Percentiles rank a stretch among this genome's conserved stretches.
Conservation (phyloP, 305 asterid genomes). For the Nicotiana rustica region DNA sequence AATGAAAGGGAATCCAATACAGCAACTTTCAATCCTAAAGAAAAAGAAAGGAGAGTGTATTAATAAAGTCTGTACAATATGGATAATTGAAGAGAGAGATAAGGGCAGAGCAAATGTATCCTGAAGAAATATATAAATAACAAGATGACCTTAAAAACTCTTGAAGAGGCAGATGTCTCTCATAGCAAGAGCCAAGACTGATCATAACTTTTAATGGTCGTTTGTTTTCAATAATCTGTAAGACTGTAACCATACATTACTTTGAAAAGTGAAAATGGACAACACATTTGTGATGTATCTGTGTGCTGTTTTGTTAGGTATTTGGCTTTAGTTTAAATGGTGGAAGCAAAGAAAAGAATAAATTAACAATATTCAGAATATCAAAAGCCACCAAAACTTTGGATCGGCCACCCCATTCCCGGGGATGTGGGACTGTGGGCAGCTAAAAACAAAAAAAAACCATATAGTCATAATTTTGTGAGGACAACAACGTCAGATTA, state of each 20-base stretch:
- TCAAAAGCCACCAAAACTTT: slow-evolving; percentile 36
- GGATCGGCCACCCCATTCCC: slow-evolving; percentile 12
- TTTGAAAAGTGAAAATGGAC: slow-evolving; percentile 31
- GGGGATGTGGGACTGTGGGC: slow-evolving; percentile 28
- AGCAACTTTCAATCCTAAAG: slow-evolving; percentile 23
- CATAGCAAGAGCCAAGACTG: slow-evolving; percentile 2
- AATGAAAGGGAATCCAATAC: not conserved
- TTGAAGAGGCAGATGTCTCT: slow-evolving; percentile 41
- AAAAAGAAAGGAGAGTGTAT: slow-evolving; percentile 10
- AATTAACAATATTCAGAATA: slow-evolving; percentile 31
- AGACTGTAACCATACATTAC: slow-evolving; percentile 33
- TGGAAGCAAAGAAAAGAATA: not conserved
- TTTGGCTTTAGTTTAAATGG: slow-evolving; percentile 2
- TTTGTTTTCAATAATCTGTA: slow-evolving; percentile 24
- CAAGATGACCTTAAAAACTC: slow-evolving; percentile 38
- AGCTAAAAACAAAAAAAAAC: not conserved
- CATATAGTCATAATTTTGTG: not conserved
- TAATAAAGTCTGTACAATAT: not conserved
- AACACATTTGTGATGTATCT: not conserved
- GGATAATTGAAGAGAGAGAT: slow-evolving; percentile 21
- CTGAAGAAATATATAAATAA: not conserved
- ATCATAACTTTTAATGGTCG: not conserved
- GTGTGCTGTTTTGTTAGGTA: slow-evolving; percentile 17
- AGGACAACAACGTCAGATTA: slow-evolving; percentile 38
- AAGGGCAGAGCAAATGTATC: too few species aligned